phyloP scores from a whole-genome alignment of 805 yeast genomes.

The Starmerella bombi region DNA sequence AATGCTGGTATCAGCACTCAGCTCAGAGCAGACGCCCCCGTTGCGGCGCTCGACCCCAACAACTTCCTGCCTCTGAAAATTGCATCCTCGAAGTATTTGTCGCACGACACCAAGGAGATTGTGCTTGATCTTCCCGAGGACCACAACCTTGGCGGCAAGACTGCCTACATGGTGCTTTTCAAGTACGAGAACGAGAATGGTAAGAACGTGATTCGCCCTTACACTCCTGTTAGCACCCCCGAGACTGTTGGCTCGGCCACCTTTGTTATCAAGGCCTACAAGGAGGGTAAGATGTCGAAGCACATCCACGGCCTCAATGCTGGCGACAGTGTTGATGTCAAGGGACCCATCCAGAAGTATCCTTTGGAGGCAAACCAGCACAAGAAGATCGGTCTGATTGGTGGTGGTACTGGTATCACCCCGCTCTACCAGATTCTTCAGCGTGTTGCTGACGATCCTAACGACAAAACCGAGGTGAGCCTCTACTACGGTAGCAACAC shows the following conservation, averaged over 20 bases:
- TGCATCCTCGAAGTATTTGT: slow-evolving; percentile 17
- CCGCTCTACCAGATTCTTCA: slow-evolving; percentile 83
- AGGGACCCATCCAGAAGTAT: slow-evolving; percentile 90
- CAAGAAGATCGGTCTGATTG: slow-evolving; percentile 66
- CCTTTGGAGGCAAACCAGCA: slow-evolving; percentile 78
- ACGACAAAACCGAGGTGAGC: slow-evolving; percentile 77
- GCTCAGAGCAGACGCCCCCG: slow-evolving; percentile 20
- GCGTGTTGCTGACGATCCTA: slow-evolving; percentile 62
- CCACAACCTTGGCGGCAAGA: slow-evolving; percentile 57
- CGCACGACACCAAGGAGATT: slow-evolving; percentile 42
- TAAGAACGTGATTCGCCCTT: slow-evolving; percentile 64
- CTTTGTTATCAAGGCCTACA: slow-evolving; percentile 72
- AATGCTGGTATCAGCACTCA: slow-evolving; percentile 27
- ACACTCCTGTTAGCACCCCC: slow-evolving; percentile 69
- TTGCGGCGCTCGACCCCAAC: slow-evolving; percentile 20
- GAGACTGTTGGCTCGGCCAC: slow-evolving; percentile 62
- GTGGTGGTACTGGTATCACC: slow-evolving; percentile 96
- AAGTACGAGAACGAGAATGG: slow-evolving; percentile 78
- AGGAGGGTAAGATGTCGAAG: slow-evolving; percentile 67
- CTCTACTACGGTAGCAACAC: slow-evolving; percentile 70
- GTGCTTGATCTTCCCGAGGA: slow-evolving; percentile 60
- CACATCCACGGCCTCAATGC: slow-evolving; percentile 59
- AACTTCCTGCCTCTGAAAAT: slow-evolving; percentile 28
- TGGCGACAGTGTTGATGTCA: slow-evolving; percentile 74
- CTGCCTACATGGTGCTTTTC: slow-evolving; percentile 70